Base-by-base conservation (phyloP, 2,329 filamentous ascomycete genomes). In the Dothiorella sarmentorum region DNA sequence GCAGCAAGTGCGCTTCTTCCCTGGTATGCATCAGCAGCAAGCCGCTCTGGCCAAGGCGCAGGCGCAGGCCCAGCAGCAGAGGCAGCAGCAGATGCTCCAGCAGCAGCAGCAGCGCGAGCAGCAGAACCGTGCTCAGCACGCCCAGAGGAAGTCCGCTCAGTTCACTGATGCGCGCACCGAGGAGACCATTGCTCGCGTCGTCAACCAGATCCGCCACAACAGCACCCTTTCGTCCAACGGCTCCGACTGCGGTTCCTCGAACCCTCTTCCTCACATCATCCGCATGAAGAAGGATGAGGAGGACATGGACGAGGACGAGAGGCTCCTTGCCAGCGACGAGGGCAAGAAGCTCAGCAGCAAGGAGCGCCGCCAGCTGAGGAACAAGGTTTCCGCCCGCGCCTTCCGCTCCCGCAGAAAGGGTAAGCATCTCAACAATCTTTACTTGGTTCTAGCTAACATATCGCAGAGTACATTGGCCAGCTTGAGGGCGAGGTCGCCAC, bases 261-360 rank as follows among this genome's bases (percentile, higher is more conserved):
- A 71, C 61, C 71, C 81, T 11, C 73, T 86, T n/a, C 80, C 85
- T 58, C 87, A 90, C 70, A 83, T 91, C 66, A 80, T 87, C 51
- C 87, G 87, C 63, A 76, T 84, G 63, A 92, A 87, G 82, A 97
- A 97, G 81, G 91, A 97, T 43, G 92, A 97, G 68, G 92, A 97
- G 62, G 93, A 97, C 56, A 97, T 99, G 93, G 94, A 99, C 67
- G 93, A 97, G 73, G 94, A 97, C 67, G 94, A 97, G 80, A 84
- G 90, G 65, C 81, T 97, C 9, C 81, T 97, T 47, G 91, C 91
- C n/a, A 97, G 91, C 61, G 94, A 99, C 69, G 93, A 97, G 76
- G 94, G 93, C 68, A 99, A 99, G 86, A 97, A 97, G 80, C 83
- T 99, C n/a, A 94, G 87, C 76, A 96, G 91, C 80, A 97, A 97